Conservation (phyloP, 176 grass and related monocot genomes). For the Bothriochloa decipiens region DNA sequence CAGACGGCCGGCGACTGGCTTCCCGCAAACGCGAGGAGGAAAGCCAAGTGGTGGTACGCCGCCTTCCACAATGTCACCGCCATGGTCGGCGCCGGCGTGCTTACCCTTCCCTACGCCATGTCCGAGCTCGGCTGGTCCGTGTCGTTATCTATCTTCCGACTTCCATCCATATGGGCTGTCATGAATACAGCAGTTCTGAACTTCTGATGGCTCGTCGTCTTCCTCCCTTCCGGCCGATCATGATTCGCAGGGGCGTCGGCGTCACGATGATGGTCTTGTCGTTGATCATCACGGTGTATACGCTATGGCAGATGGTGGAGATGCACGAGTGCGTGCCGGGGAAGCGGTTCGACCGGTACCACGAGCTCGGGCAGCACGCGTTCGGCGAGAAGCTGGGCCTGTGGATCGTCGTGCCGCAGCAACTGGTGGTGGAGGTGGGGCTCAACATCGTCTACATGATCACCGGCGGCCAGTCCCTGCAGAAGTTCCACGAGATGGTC, state of each 20-base stretch:
- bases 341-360: slow-evolving; percentile 72
- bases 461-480: neutral
- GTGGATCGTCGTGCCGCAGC: slow-evolving; percentile 60
- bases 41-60: neutral
- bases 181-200: no score
- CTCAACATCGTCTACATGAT: slow-evolving; percentile 1
- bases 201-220: no score
- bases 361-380: slow-evolving; percentile 73
- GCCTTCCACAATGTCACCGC: slow-evolving; percentile 30
- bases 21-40: neutral
- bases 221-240: no score
- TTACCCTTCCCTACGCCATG: slow-evolving; percentile 72
- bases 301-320: slow-evolving; percentile 87
- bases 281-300: slow-evolving; percentile 65
- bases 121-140: slow-evolving; percentile 78
- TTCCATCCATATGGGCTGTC: no score
- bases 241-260: neutral
- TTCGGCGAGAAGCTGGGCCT: slow-evolving; percentile 66
- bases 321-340: slow-evolving; percentile 76
- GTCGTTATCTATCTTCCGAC: no score
- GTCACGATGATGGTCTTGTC: neutral
- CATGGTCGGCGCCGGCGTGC: slow-evolving; percentile 85
- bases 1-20: neutral
- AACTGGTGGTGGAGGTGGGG: neutral
- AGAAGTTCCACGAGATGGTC: neutral